phyloP scores from a whole-genome alignment of 2,329 filamentous ascomycete species.

The Pseudogymnoascus sp. region DNA sequence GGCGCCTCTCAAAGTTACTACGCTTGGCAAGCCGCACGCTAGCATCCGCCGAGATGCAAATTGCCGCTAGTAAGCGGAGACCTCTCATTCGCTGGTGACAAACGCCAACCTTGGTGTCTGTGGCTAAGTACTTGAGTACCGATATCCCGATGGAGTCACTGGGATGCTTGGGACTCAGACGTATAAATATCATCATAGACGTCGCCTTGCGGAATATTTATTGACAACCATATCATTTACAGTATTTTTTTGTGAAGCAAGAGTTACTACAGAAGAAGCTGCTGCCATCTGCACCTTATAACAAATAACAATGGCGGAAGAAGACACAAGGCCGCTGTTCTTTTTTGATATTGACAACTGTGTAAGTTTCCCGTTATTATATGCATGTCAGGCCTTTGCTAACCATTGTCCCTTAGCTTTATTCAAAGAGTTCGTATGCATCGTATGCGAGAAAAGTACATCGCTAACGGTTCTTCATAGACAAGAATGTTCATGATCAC shows the following conservation, averaged over 20 bases:
- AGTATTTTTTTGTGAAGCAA: neutral
- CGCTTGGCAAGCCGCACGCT: neutral
- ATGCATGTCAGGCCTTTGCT: neutral
- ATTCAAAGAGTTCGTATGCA: slow-evolving; percentile 62
- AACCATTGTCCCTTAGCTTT: slow-evolving; percentile 45
- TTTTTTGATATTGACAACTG: slow-evolving; percentile 98
- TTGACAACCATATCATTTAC: neutral
- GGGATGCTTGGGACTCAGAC: neutral
- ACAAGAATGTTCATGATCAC: slow-evolving; percentile 71
- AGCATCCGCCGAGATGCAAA: neutral
- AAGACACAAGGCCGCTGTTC: slow-evolving; percentile 42
- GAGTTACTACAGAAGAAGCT: neutral
- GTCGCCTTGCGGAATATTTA: neutral
- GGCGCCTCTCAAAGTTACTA: neutral
- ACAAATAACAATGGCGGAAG: neutral
- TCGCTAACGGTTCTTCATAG: slow-evolving; percentile 31
- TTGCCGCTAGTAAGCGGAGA: slow-evolving; percentile 3
- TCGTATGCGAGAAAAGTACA: neutral
- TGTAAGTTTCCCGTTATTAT: slow-evolving; percentile 35
- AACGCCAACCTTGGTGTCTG: neutral
- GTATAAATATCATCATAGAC: neutral
- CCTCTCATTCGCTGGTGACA: neutral
- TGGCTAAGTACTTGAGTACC: slow-evolving; percentile 1
- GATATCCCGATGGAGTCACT: neutral
- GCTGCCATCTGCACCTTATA: neutral